Percentiles rank a stretch among this genome's conserved stretches.
Evolutionary conservation across 768 basidiomycete genomes (phyloP).

Genomic region (Boletus rubropictus): DNA sequence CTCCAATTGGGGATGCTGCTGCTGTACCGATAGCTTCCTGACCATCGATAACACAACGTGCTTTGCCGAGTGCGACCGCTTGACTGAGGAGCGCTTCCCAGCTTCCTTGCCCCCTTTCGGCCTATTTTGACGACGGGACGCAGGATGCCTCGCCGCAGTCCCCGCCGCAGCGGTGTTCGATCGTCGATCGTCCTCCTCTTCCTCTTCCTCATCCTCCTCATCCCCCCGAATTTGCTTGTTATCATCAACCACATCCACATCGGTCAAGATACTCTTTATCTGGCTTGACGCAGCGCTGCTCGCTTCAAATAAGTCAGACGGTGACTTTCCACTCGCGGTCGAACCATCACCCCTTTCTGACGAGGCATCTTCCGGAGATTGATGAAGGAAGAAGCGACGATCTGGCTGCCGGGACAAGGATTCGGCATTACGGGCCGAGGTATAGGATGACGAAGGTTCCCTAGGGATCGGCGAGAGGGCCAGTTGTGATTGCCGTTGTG

Average conservation of each 20-base stretch:
- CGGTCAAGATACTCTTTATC: conserved; percentile 20
- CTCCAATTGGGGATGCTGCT: conserved; percentile 13
- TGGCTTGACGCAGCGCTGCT: conserved; percentile 34
- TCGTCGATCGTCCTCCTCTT: conserved; percentile 20
- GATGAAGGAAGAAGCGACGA: conserved; percentile 41
- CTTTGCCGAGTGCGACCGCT: conserved; percentile 28
- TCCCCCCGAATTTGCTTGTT: conserved; percentile 14
- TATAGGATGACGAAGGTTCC: conserved; percentile 1
- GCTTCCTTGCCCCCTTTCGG: conserved; percentile 32
- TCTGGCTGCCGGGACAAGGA: conserved; percentile 34
- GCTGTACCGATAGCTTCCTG: conserved; percentile 24
- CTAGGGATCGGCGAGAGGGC: conserved; percentile 8
- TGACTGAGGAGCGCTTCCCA: conserved; percentile 23
- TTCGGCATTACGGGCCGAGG: conserved; percentile 16
- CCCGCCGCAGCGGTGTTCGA: conserved; percentile 14
- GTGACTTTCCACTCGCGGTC: conserved; percentile 30
- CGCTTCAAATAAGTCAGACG: conserved; percentile 30
- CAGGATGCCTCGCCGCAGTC: conserved; percentile 5
- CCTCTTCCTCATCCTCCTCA: conserved; percentile 8
- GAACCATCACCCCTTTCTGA: conserved; percentile 32
- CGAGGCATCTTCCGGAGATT: conserved; percentile 37
- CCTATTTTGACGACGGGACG: conserved; percentile 18
- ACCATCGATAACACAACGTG: conserved; percentile 26
- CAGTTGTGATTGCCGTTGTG: conserved; percentile 18
- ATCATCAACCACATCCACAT: conserved; percentile 16